These are phyloP conservation scores for Trichosporon asahii DNA, from an alignment of 1,284 basidiomycete genomes.

Conservation along the genomic window DNA sequence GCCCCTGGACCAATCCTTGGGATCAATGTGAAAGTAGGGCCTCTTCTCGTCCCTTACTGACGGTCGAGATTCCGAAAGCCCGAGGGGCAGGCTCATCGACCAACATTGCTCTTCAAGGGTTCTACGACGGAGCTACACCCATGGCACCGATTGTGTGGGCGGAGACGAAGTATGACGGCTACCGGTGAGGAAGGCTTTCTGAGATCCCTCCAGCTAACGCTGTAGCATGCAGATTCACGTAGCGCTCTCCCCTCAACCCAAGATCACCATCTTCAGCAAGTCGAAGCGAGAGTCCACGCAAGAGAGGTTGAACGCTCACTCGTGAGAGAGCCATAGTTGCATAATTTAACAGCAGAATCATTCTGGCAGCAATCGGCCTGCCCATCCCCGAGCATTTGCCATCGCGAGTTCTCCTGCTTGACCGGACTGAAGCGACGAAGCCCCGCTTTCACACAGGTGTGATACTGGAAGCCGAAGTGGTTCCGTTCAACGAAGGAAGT, in stretches of 20 bases:
- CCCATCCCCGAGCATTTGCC: constrained; percentile 28
- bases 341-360: constrained; percentile 54
- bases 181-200: constrained; percentile 58
- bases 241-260: constrained; percentile 54
- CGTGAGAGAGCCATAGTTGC: constrained; percentile 51
- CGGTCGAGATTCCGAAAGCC: constrained; percentile 68
- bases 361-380: constrained; percentile 63
- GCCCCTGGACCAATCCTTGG: constrained; percentile 53
- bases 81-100: constrained; percentile 62
- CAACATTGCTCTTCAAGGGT: constrained; percentile 57
- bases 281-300: constrained; percentile 72
- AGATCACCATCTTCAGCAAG: constrained; percentile 77
- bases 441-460: constrained; percentile 45
- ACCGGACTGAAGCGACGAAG: background rate
- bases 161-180: constrained; percentile 88
- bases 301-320: constrained; percentile 66
- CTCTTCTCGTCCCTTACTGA: background rate
- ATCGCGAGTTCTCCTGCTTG: background rate
- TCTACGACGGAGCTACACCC: constrained; percentile 35
- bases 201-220: background rate
- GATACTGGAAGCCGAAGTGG: constrained; percentile 83
- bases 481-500: constrained; percentile 64
- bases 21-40: constrained; percentile 59
- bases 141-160: constrained; percentile 60
- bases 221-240: constrained; percentile 73